Base-by-base conservation (phyloP, 768 basidiomycete genomes). In the Rhodosporidiobolus sp. region DNA sequence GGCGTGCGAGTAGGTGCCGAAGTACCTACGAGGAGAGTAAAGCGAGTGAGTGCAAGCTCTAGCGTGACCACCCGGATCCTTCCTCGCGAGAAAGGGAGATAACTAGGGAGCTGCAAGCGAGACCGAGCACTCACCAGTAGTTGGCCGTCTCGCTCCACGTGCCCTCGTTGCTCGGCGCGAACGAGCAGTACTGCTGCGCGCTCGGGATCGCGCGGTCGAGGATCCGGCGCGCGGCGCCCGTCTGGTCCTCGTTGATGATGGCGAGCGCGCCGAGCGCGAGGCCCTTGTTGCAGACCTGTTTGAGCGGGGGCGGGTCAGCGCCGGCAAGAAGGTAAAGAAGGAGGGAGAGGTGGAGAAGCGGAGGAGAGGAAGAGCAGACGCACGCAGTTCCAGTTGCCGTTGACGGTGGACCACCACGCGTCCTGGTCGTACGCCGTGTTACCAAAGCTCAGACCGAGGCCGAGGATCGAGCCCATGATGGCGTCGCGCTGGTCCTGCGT, bases 371-470 rank as follows among this genome's bases (percentile, higher is more conserved):
- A 52, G 24, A 2, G 54, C 2, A n/a, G 10, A 54, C 68, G 54
- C 35, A 84, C 83, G 80, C 95, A 97, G 81, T 99, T 99, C 96
- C 96, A 99, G 84, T 98, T 99, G 28, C 95, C 95, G 64, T 76
- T 70, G 22, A 65, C 73, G 1, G 35, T 54, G 20, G 62, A 46
- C 77, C 77, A 79, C 79, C 79, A 79, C 17, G 59, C 43, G 46
- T 67, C 49, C 26, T 64, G 38, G 38, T 43, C 63, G 63, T 69
- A 75, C 14, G 69, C 74, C 35, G 72, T 69, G 28, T 63, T 16
- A 19, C 77, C 78, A 60, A 66, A 72, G 26, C 56, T 48, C 35
- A 99, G 86, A 67, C 93, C 96, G 76, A 89, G 89, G 73, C 85
- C 83, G 81, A 93, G 85, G 83, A 98, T 86, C 22, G 88, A 88